A percentile compares a stretch with the other conserved stretches of the same genome.
Evolutionary conservation across 2,329 filamentous ascomycete species (phyloP).

Genomic region (Aspergillus neoniger): DNA sequence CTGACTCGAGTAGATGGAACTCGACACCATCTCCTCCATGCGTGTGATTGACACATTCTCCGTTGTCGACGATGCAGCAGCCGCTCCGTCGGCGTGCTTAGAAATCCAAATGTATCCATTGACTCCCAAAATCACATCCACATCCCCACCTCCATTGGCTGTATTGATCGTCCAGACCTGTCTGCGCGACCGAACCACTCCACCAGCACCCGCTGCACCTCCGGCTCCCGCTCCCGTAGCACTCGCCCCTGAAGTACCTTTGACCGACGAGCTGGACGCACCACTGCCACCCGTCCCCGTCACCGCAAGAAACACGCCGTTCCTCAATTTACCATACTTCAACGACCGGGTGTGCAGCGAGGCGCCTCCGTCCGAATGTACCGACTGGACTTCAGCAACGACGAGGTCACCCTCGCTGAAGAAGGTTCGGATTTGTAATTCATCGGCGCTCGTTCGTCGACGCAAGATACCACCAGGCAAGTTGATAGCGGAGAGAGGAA

Average conservation of each 20-base stretch:
- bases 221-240: conserved; percentile 53
- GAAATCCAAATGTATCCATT: conserved; percentile 97
- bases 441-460: conserved; percentile 90
- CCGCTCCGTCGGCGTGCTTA: conserved; percentile 68
- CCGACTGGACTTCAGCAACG: conserved; percentile 89
- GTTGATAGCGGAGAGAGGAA: conserved; percentile 90
- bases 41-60: conserved; percentile 70
- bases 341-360: conserved; percentile 85
- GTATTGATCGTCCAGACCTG: conserved; percentile 79
- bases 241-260: conserved; percentile 32
- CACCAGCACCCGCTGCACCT: conserved; percentile 70
- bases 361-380: conserved; percentile 83
- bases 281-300: conserved; percentile 72
- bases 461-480: conserved; percentile 89
- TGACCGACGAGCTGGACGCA: conserved; percentile 45
- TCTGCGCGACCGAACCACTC: conserved; percentile 78
- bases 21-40: conserved; percentile 82
- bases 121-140: conserved; percentile 88
- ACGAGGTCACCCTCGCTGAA: conserved; percentile 93
- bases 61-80: conserved; percentile 45
- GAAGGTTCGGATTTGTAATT: conserved; percentile 95
- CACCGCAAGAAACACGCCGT: conserved; percentile 85
- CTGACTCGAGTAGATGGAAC: conserved; percentile 89
- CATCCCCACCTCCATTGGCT: conserved; percentile 53
- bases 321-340: conserved; percentile 93